These are phyloP conservation scores for Chaetomiaceae sp. DNA, from an alignment of 2,329 filamentous ascomycete genomes.

Conservation along the genomic window DNA sequence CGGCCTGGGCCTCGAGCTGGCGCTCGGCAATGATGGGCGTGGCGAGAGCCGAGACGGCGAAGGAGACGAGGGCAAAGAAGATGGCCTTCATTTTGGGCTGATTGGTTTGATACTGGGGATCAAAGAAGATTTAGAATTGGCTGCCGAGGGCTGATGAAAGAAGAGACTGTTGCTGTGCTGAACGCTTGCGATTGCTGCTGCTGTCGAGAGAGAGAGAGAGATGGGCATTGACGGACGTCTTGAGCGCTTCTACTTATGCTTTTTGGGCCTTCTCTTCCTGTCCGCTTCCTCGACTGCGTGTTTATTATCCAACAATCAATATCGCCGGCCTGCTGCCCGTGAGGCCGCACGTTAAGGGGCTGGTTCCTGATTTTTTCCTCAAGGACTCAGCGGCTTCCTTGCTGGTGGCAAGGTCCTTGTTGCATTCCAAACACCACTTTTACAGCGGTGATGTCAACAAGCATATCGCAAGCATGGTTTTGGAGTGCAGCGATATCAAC, in stretches of 20 bases:
- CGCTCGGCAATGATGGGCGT: conserved; percentile 23
- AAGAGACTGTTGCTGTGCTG: neutral
- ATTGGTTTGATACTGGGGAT: neutral
- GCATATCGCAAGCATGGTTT: neutral
- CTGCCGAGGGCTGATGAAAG: neutral
- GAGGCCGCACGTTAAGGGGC: too few species aligned
- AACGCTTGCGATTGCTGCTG: neutral
- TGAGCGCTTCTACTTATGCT: neutral
- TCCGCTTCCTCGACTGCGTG: neutral
- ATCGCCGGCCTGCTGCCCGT: neutral
- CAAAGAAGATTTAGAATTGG: neutral
- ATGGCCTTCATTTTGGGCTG: conserved; percentile 27
- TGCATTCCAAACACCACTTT: neutral
- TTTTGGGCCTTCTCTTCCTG: neutral
- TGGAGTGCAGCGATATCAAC: neutral
- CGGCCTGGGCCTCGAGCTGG: conserved; percentile 24
- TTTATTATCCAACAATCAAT: neutral
- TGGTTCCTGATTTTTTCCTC: neutral
- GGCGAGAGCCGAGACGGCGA: conserved; percentile 26
- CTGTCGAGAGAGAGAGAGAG: neutral
- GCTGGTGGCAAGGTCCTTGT: conserved; percentile 11
- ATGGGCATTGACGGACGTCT: too few species aligned
- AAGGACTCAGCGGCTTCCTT: neutral
- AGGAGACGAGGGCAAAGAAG: conserved; percentile 25
- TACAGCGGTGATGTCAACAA: conserved; percentile 2